These are phyloP conservation scores for Massarina eburnea DNA, from an alignment of 2,329 filamentous ascomycete genomes.

Conservation along the genomic window DNA sequence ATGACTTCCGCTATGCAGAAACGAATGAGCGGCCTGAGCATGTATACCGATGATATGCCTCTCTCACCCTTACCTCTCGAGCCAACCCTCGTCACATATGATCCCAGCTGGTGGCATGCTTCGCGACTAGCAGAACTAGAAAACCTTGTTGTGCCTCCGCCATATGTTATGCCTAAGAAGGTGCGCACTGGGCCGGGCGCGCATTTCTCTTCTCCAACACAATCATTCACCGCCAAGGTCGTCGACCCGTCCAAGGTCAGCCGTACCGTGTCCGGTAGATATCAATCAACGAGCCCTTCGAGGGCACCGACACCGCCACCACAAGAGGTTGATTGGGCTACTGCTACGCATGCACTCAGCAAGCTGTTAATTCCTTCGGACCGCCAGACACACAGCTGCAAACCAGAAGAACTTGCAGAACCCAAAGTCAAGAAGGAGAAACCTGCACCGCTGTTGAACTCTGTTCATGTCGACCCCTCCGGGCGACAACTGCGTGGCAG, in stretches of 20 bases:
- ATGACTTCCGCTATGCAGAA: slow-evolving; percentile 62
- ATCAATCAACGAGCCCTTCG: slow-evolving; percentile 37
- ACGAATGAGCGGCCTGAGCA: slow-evolving; percentile 49
- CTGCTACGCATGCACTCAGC: slow-evolving; percentile 79
- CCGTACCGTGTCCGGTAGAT: slow-evolving; percentile 60
- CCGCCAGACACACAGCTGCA: slow-evolving; percentile 75
- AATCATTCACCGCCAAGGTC: slow-evolving; percentile 81
- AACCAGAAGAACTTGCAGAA: slow-evolving; percentile 71
- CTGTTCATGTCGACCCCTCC: slow-evolving; percentile 48
- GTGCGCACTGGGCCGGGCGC: slow-evolving; percentile 60
- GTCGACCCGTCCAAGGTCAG: slow-evolving; percentile 67
- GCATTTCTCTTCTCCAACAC: slow-evolving; percentile 84
- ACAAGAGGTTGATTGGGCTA: slow-evolving; percentile 82
- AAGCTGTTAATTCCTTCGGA: slow-evolving; percentile 77
- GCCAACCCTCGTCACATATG: slow-evolving; percentile 35
- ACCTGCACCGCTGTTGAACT: slow-evolving; percentile 37
- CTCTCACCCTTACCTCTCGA: slow-evolving; percentile 22
- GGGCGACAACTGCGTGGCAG: slow-evolving; percentile 71
- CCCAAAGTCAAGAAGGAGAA: slow-evolving; percentile 61
- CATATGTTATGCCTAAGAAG: slow-evolving; percentile 58
- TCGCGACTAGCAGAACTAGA: slow-evolving; percentile 35
- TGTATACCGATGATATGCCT: slow-evolving; percentile 21
- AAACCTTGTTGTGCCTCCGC: slow-evolving; percentile 34
- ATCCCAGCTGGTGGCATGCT: slow-evolving; percentile 50
- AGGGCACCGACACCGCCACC: slow-evolving; percentile 65